phyloP scores from a whole-genome alignment of 345 rosid species.

The Hibiscus tridactylites region DNA sequence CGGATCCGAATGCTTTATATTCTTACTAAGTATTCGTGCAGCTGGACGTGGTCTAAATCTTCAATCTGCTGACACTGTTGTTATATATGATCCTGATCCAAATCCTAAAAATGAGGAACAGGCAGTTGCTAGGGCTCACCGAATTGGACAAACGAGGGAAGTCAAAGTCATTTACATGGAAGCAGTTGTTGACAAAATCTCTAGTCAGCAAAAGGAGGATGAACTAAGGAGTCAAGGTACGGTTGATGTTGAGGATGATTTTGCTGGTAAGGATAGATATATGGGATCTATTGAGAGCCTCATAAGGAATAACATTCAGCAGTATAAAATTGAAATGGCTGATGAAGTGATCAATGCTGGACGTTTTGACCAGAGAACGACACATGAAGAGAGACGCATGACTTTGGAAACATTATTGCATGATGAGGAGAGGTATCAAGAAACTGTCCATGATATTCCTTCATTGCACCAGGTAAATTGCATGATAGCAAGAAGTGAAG shows the following conservation, averaged over 20 bases:
- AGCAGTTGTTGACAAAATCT: constrained; percentile 87
- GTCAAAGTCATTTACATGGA: constrained; percentile 98
- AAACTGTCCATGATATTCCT: constrained; percentile 97
- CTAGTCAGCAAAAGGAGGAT: constrained; percentile 94
- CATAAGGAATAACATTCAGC: constrained; percentile 97
- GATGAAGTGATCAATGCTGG: constrained; percentile 99
- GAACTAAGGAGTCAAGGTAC: constrained; percentile 82
- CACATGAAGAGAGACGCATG: constrained; percentile 97
- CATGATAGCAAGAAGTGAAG: constrained; percentile 96
- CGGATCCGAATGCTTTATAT: constrained; percentile 83
- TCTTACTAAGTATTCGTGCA: constrained; percentile 96
- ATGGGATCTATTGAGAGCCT: constrained; percentile 98
- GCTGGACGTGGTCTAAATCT: constrained; percentile 99
- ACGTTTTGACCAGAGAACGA: constrained; percentile 98
- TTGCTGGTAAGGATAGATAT: constrained; percentile 96
- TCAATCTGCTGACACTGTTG: constrained; percentile 96
- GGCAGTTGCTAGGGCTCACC: constrained; percentile 99
- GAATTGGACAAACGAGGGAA: constrained; percentile 96
- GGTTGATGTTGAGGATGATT: constrained; percentile 85
- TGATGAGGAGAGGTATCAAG: constrained; percentile 98
- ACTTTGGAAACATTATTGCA: constrained; percentile 95
- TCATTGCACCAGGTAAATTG: constrained; percentile 88
- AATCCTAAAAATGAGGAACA: constrained; percentile 99
- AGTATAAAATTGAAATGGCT: constrained; percentile 99
- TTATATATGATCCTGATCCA: constrained; percentile 99